phyloP scores from a whole-genome alignment of 2,329 filamentous ascomycete species.

The Trichoderma guizhouense region DNA sequence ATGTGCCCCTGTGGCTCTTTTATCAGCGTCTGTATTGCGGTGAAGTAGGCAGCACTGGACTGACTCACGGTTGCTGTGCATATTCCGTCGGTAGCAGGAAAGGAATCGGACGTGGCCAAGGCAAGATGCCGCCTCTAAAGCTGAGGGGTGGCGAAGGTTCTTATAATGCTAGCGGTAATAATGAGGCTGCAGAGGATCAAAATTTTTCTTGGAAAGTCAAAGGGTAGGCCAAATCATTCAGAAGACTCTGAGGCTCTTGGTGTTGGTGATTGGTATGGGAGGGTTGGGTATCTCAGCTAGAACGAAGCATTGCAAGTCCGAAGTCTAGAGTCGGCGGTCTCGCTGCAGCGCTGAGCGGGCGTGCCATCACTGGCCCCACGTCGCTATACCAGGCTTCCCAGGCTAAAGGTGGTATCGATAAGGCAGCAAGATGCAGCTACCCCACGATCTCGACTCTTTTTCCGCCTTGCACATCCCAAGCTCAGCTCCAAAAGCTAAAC shows the following conservation, averaged over 20 bases:
- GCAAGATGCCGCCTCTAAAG: not conserved
- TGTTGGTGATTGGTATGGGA: not conserved
- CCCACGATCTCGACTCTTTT: conserved; percentile 17
- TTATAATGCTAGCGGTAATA: not conserved
- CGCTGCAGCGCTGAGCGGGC: not conserved
- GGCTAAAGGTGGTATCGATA: conserved; percentile 16
- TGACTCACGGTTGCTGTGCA: conserved; percentile 37
- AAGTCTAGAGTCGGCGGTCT: not conserved
- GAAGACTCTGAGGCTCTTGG: not conserved
- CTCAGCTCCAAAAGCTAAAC: not conserved
- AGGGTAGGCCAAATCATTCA: not conserved
- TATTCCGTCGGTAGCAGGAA: conserved; percentile 13
- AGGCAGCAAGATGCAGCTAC: conserved; percentile 17
- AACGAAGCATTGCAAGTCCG: not conserved
- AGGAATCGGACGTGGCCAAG: not conserved
- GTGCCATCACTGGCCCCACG: conserved; percentile 18
- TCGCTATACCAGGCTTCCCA: not conserved
- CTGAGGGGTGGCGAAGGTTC: not conserved
- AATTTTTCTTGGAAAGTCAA: not conserved
- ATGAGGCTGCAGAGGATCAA: not conserved
- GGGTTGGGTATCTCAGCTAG: not conserved
- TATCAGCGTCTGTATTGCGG: conserved; percentile 16
- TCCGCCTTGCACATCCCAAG: not conserved
- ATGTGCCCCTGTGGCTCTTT: conserved; percentile 61
- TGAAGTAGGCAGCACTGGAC: not conserved